These are phyloP conservation scores for Blastocystis sp. DNA, from an alignment of 352 stramenopile species.

Conservation along the genomic window DNA sequence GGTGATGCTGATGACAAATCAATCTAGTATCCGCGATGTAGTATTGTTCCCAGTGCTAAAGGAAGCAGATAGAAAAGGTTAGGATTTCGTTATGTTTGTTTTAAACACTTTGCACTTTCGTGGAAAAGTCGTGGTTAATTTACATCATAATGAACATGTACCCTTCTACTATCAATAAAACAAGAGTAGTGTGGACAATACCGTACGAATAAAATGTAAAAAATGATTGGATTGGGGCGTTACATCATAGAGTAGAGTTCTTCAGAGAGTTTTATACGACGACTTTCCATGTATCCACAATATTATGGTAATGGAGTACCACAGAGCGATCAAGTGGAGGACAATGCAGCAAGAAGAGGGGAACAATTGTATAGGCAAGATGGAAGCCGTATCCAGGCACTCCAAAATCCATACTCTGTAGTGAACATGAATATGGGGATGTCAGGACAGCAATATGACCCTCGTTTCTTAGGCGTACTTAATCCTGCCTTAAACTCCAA, in stretches of 20 bases:
- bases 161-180: too few species aligned
- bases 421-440: conserved; percentile 17
- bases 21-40: conserved; percentile 79
- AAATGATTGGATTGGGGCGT: too few species aligned
- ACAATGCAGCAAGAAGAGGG: not conserved
- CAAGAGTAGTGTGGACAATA: too few species aligned
- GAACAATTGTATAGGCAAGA: conserved; percentile 32
- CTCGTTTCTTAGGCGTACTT: conserved; percentile 10
- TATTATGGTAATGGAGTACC: conserved; percentile 4
- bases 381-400: not conserved
- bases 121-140: too few species aligned
- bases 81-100: not conserved
- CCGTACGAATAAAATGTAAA: too few species aligned
- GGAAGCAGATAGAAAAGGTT: not conserved
- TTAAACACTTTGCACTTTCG: too few species aligned
- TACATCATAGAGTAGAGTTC: too few species aligned
- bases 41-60: conserved; percentile 80
- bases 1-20: conserved; percentile 90
- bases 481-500: conserved; percentile 19
- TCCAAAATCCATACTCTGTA: conserved; percentile 41
- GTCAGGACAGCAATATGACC: conserved; percentile 16
- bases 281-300: conserved; percentile 11
- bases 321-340: not conserved
- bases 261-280: too few species aligned
- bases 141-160: too few species aligned